phyloP scores from a whole-genome alignment of 202 grass and related monocot species.

The Setaria viridis region DNA sequence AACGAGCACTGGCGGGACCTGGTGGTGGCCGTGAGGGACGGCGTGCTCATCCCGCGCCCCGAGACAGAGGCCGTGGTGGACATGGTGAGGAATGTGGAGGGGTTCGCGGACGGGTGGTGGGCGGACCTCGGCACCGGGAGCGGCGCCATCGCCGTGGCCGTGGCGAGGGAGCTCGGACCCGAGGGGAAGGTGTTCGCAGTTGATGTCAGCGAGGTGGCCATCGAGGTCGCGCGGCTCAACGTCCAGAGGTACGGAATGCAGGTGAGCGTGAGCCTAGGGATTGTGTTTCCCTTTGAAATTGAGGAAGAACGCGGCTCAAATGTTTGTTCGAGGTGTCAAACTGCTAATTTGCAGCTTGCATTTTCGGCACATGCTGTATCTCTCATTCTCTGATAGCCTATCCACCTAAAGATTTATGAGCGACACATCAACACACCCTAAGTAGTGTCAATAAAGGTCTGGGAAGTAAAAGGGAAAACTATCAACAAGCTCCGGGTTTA shows the following conservation, averaged over 20 bases:
- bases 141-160: constrained; percentile 75
- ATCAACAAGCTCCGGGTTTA: not conserved
- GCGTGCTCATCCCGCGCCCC: constrained; percentile 85
- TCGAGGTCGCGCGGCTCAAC: constrained; percentile 69
- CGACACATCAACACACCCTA: not conserved
- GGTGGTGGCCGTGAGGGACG: constrained; percentile 70
- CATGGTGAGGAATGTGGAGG: constrained; percentile 50
- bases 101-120: constrained; percentile 67
- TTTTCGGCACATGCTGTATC: not conserved
- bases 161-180: constrained; percentile 64
- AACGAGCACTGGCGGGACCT: constrained; percentile 95
- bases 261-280: constrained; percentile 63
- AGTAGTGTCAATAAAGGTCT: not conserved
- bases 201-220: constrained; percentile 70
- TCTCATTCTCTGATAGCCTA: not conserved
- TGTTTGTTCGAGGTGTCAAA: constrained; percentile 4
- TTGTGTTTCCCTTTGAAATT: not conserved
- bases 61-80: constrained; percentile 90
- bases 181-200: constrained; percentile 67
- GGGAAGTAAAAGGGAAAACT: not conserved
- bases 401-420: not conserved
- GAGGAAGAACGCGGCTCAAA: not conserved
- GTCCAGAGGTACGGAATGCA: constrained; percentile 74
- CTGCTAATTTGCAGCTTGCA: not conserved
- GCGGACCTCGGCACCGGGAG: constrained; percentile 88